phyloP scores from a whole-genome alignment of 2,329 filamentous ascomycete species.

The Sclerotinia spermophila region DNA sequence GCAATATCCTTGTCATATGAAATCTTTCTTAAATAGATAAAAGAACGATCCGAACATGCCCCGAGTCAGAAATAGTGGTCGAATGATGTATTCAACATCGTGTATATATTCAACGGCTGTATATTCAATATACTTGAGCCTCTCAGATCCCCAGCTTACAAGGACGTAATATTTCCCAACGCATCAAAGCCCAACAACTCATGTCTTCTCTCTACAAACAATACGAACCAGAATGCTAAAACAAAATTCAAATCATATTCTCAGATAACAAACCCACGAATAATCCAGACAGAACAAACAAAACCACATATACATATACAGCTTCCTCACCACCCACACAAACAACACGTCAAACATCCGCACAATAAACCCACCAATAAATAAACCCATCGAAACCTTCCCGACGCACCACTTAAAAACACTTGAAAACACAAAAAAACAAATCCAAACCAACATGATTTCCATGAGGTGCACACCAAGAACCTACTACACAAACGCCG shows the following conservation, averaged over 20 bases:
- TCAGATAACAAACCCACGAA: too few species aligned
- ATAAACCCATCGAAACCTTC: background rate
- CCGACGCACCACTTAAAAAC: too few species aligned
- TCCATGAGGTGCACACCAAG: background rate
- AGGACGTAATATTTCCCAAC: background rate
- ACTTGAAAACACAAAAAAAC: background rate
- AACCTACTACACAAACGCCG: background rate
- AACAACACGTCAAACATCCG: background rate
- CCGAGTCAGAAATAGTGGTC: too few species aligned
- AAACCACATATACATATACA: too few species aligned
- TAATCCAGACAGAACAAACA: too few species aligned
- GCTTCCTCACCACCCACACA: background rate
- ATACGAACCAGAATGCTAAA: background rate
- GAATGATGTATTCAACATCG: too few species aligned
- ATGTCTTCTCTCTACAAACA: background rate
- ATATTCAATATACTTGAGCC: background rate
- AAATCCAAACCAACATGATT: background rate
- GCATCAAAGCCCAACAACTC: background rate
- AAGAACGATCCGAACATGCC: too few species aligned
- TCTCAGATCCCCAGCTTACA: background rate
- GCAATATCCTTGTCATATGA: too few species aligned
- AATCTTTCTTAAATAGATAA: too few species aligned
- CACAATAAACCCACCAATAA: background rate
- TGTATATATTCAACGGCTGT: too few species aligned
- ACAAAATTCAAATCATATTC: background rate